Percentiles rank a stretch among this genome's conserved stretches.
These are phyloP conservation scores for Drechslera avenae DNA, from an alignment of 2,329 filamentous ascomycete species.

Conservation along the genomic window DNA sequence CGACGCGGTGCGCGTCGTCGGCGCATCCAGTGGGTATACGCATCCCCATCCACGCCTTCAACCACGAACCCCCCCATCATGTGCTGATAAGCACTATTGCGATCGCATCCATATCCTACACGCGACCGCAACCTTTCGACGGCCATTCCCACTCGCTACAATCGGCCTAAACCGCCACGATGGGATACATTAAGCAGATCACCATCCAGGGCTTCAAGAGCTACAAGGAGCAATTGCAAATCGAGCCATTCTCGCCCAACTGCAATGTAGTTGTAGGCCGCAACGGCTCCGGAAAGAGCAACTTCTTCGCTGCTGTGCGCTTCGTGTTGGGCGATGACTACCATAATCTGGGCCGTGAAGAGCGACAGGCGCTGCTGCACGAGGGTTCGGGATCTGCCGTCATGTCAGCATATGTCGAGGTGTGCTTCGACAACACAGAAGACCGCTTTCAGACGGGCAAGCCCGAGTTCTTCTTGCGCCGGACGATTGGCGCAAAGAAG, in stretches of 20 bases:
- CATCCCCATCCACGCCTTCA: constrained; percentile 6
- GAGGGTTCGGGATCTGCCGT: constrained; percentile 97
- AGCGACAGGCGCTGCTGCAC: constrained; percentile 93
- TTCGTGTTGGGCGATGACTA: constrained; percentile 99
- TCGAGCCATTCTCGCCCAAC: constrained; percentile 96
- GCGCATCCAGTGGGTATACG: constrained; percentile 16
- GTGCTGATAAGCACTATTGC: constrained; percentile 19
- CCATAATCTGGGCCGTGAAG: constrained; percentile 91
- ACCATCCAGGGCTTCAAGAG: constrained; percentile 99
- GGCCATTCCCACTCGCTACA: neutral
- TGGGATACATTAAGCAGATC: constrained; percentile 93
- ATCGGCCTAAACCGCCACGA: constrained; percentile 24
- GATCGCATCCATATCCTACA: constrained; percentile 14
- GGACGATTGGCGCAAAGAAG: constrained; percentile 96
- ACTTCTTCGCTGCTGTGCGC: constrained; percentile 98
- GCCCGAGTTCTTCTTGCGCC: constrained; percentile 85
- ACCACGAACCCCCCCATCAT: constrained; percentile 23
- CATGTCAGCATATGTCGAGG: constrained; percentile 99
- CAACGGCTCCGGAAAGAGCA: constrained; percentile 99
- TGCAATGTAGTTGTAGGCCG: constrained; percentile 98
- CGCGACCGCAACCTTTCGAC: constrained; percentile 1
- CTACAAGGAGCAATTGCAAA: constrained; percentile 99
- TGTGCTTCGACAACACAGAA: constrained; percentile 98
- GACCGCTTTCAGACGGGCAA: constrained; percentile 93
- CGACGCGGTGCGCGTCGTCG: constrained; percentile 33